Base-by-base conservation (phyloP, 192 early-diverging fungal species). In the Entomortierella chlamydospora region DNA sequence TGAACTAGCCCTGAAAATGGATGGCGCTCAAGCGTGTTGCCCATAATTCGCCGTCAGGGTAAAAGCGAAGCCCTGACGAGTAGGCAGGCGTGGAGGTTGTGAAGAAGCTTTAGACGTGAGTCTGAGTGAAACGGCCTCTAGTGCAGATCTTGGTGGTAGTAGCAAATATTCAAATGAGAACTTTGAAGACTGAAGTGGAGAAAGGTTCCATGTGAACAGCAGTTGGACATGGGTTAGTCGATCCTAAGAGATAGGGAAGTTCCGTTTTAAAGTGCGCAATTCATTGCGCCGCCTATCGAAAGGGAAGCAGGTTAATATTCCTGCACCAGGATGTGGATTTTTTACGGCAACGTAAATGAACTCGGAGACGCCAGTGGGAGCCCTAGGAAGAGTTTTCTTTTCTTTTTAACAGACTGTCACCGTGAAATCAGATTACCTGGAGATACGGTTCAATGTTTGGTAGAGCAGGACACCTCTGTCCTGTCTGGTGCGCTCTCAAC, bases 181-280 rank as follows among this genome's bases (percentile, higher is more conserved):
- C 91, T 89, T 92, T 92, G 90, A 91, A 88, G 91, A 92, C 88
- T 92, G 91, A 91, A 90, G 90, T 90, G 89, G 90, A 91, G 87
- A 91, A 91, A 86, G 90, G 90, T 91, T 92, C 88, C 90, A 81
- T 86, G 84, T 83, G 83, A 87, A 89, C 90, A 86, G 85, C 74
- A 89, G 83, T 91, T 90, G 87, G 87, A 84, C 85, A 83, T 79
- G 90, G 89, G 90, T 92, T 83, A 91, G 91, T 89, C 88, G 88
- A 91, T 89, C 91, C 91, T 92, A 92, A 92, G 90, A 81, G 70
- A 79, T 83, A 84, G 87, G 87, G 86, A 73, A 91, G 72, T 64
- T 82, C 84, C 82, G 79, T 83, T 87, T 71, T 59, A 84, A 59
- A 73, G 34, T 78, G 78, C 82, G 65, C 61, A 65, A 59, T 81